A percentile compares a stretch with the other conserved stretches of the same genome.
These are phyloP conservation scores for Calendula officinalis DNA, from an alignment of 129 eudicot species.

Conservation along the genomic window DNA sequence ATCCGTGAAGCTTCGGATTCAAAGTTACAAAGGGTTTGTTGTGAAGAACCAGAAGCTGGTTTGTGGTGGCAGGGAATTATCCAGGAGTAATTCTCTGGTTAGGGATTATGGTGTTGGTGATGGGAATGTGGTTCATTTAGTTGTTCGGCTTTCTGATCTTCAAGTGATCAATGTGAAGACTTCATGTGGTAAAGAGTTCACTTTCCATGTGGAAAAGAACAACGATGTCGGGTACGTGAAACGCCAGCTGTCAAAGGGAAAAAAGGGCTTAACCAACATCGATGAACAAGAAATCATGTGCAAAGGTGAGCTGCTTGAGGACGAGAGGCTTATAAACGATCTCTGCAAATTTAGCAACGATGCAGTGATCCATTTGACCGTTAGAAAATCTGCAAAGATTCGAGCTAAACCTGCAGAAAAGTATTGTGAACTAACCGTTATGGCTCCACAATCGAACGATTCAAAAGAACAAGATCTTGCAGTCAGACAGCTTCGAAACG, in stretches of 20 bases:
- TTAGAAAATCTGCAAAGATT: conserved; percentile 55
- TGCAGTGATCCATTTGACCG: conserved; percentile 64
- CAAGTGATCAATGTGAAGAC: conserved; percentile 59
- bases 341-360: conserved; percentile 42
- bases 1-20: conserved; percentile 66
- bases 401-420: conserved; percentile 46
- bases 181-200: conserved; percentile 56
- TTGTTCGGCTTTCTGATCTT: conserved; percentile 54
- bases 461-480: conserved; percentile 17
- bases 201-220: conserved; percentile 50
- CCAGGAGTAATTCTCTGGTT: conserved; percentile 51
- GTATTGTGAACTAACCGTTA: conserved; percentile 56
- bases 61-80: conserved; percentile 53
- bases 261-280: conserved; percentile 29
- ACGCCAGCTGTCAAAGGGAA: conserved; percentile 44
- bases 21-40: conserved; percentile 51
- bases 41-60: conserved; percentile 56
- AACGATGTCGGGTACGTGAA: conserved; percentile 63
- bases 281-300: conserved; percentile 54
- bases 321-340: conserved; percentile 53
- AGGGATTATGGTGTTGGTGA: conserved; percentile 57
- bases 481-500: background rate
- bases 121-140: conserved; percentile 75
- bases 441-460: conserved; percentile 34
- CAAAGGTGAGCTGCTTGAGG: conserved; percentile 54